These are phyloP conservation scores for Podospora comata DNA, from an alignment of 495 filamentous ascomycete species.

Conservation along the genomic window DNA sequence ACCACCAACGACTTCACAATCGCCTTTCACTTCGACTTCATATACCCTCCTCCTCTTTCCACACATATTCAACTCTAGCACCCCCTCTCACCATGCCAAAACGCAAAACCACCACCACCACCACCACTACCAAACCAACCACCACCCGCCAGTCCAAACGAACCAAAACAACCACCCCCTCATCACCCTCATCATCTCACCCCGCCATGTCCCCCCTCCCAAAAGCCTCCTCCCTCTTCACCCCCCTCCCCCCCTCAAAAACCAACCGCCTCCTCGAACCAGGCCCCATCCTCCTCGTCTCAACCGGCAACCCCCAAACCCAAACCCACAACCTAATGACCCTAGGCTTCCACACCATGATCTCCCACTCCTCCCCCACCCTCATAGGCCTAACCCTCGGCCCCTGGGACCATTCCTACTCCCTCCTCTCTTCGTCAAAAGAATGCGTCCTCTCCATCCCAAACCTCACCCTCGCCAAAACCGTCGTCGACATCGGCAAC, in stretches of 20 bases:
- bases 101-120: not conserved
- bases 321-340: not conserved
- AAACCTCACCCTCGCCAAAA: not conserved
- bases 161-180: not conserved
- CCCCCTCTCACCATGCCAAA: too few species aligned
- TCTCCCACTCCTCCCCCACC: not conserved
- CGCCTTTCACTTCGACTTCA: not conserved
- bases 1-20: not conserved
- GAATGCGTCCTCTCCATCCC: not conserved
- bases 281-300: not conserved
- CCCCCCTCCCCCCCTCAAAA: not conserved
- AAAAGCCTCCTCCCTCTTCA: not conserved
- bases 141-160: not conserved
- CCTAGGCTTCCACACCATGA: not conserved
- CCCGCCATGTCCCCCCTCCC: not conserved
- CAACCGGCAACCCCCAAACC: not conserved
- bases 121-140: not conserved
- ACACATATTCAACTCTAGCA: not conserved
- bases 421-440: not conserved
- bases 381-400: not conserved
- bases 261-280: constrained; percentile 4
- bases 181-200: not conserved
- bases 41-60: not conserved
- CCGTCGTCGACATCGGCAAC: not conserved
- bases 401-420: not conserved